Conservation (phyloP, 176 grass and related monocot species). For the Phoenix roebelenii region DNA sequence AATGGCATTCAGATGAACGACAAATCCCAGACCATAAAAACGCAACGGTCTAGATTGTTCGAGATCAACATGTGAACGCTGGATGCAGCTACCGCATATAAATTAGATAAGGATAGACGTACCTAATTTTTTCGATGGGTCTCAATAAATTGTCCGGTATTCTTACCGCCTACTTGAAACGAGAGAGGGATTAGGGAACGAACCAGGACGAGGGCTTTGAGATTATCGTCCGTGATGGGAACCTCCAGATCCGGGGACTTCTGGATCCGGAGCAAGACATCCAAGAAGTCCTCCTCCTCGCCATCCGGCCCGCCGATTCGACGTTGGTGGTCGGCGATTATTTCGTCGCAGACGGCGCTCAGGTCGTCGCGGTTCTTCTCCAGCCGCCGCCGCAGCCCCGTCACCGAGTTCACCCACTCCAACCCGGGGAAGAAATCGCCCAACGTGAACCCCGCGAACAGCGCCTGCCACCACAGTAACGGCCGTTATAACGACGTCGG, state of each 20-base stretch:
- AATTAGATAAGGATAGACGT: too few relatives aligned
- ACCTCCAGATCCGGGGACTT: slow-evolving; percentile 31
- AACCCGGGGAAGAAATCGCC: slow-evolving; percentile 7
- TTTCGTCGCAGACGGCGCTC: slow-evolving; percentile 20
- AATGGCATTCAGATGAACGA: too few relatives aligned
- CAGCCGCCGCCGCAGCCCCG: background rate
- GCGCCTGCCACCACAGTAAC: slow-evolving; percentile 1
- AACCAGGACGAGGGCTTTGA: slow-evolving; percentile 34
- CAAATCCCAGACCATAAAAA: too few relatives aligned
- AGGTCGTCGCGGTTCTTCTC: slow-evolving; percentile 25
- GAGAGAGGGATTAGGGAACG: background rate
- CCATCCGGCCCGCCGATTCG: background rate
- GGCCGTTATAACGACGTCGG: too few relatives aligned
- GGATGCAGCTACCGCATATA: too few relatives aligned
- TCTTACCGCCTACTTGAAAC: background rate
- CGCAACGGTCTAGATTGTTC: too few relatives aligned
- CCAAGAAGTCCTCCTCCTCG: slow-evolving; percentile 32
- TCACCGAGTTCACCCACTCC: slow-evolving; percentile 21
- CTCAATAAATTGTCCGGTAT: too few relatives aligned
- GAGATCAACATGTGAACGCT: too few relatives aligned
- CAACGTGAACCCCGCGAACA: slow-evolving; percentile 28
- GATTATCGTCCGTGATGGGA: slow-evolving; percentile 30
- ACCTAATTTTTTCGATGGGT: too few relatives aligned
- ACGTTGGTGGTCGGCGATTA: slow-evolving; percentile 24
- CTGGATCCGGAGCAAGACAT: slow-evolving; percentile 33